phyloP scores from a whole-genome alignment of 495 filamentous ascomycete genomes.

The Podospora comata region DNA sequence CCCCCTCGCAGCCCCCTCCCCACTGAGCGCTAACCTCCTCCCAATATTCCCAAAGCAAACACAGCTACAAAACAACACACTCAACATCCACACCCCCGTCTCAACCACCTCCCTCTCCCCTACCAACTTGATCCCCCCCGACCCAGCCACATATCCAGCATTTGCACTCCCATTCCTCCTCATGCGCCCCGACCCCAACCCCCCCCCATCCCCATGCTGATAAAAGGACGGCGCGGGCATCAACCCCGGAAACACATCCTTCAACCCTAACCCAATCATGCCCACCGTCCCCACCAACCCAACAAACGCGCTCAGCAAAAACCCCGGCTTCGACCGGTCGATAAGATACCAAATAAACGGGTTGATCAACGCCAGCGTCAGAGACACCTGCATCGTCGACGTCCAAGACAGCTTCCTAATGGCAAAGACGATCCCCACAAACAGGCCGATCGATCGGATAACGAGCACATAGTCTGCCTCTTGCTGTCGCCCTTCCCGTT shows the following conservation, averaged over 20 bases:
- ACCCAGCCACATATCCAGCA: not conserved
- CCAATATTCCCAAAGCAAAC: slow-evolving; percentile 97
- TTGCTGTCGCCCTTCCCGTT: slow-evolving; percentile 10
- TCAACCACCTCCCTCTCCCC: slow-evolving; percentile 66
- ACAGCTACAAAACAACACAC: slow-evolving; percentile 88
- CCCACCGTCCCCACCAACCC: slow-evolving; percentile 68
- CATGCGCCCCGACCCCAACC: slow-evolving; percentile 30
- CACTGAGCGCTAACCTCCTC: slow-evolving; percentile 63
- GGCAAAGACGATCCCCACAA: slow-evolving; percentile 94
- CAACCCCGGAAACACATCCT: slow-evolving; percentile 56
- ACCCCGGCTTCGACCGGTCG: slow-evolving; percentile 82
- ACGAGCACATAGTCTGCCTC: slow-evolving; percentile 72
- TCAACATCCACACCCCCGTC: slow-evolving; percentile 80
- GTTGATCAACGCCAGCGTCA: slow-evolving; percentile 88
- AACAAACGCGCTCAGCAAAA: slow-evolving; percentile 69
- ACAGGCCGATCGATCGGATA: slow-evolving; percentile 84
- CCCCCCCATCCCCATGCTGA: slow-evolving; percentile 17
- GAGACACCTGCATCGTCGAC: slow-evolving; percentile 86
- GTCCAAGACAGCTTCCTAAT: slow-evolving; percentile 92
- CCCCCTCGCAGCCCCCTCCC: slow-evolving; percentile 33
- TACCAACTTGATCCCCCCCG: not conserved
- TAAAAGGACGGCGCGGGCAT: slow-evolving; percentile 57
- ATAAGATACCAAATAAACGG: slow-evolving; percentile 95
- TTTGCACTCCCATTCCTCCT: slow-evolving; percentile 32
- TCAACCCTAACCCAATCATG: slow-evolving; percentile 57